These are phyloP conservation scores for Flaveria linearis DNA, from an alignment of 129 eudicot genomes.

Conservation along the genomic window DNA sequence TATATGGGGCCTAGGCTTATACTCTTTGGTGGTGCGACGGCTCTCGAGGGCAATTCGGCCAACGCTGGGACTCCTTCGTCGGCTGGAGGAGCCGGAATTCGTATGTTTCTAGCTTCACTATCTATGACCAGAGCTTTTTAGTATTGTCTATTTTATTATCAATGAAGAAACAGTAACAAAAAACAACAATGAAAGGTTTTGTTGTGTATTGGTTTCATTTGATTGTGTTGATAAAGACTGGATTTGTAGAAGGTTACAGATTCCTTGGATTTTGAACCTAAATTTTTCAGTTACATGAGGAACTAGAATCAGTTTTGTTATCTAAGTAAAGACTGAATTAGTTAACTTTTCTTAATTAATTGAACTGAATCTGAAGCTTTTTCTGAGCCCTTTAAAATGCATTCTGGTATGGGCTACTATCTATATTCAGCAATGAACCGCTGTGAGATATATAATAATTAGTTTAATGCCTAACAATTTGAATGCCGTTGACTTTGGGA, in stretches of 20 bases:
- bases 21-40: slow-evolving; percentile 95
- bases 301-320: background rate
- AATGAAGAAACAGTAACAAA: background rate
- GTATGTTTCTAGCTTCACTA: slow-evolving; percentile 53
- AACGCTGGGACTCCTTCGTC: slow-evolving; percentile 86
- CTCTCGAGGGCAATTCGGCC: slow-evolving; percentile 90
- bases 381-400: slow-evolving; percentile 7
- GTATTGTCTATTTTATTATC: background rate
- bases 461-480: slow-evolving; percentile 27
- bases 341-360: slow-evolving; percentile 1
- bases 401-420: slow-evolving; percentile 7
- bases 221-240: slow-evolving; percentile 10
- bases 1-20: slow-evolving; percentile 95
- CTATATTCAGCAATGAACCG: background rate
- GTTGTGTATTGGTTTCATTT: slow-evolving; percentile 13
- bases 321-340: slow-evolving; percentile 14
- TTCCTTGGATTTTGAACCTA: slow-evolving; percentile 13
- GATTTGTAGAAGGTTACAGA: slow-evolving; percentile 18
- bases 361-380: slow-evolving; percentile 24
- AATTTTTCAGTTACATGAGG: slow-evolving; percentile 5
- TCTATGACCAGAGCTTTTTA: background rate
- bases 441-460: background rate
- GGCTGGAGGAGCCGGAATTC: slow-evolving; percentile 97
- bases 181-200: slow-evolving; percentile 13
- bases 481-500: slow-evolving; percentile 24